These are phyloP conservation scores for Pouteria glomerata DNA, from an alignment of 148 eudicot species.

Conservation along the genomic window DNA sequence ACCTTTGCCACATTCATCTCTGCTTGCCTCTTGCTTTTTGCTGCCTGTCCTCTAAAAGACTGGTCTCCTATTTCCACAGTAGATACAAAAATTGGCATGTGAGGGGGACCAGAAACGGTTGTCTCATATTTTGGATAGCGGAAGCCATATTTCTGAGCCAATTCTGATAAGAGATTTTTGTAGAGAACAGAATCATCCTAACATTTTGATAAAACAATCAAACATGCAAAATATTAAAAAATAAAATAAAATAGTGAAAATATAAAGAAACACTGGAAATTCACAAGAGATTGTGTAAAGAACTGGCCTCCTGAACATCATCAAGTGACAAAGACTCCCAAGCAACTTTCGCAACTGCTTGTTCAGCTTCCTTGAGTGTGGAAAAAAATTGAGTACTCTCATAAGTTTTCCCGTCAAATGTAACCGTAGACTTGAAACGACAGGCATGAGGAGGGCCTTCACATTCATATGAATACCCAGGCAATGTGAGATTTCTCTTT, in stretches of 20 bases:
- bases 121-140: conserved; percentile 53
- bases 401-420: conserved; percentile 43
- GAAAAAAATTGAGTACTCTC: conserved; percentile 35
- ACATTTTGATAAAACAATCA: not conserved
- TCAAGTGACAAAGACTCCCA: conserved; percentile 34
- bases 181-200: conserved; percentile 54
- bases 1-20: conserved; percentile 73
- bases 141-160: conserved; percentile 42
- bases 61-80: conserved; percentile 40
- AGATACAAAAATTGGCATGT: conserved; percentile 47
- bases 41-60: conserved; percentile 53
- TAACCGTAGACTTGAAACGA: conserved; percentile 60
- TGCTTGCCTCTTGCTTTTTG: conserved; percentile 72
- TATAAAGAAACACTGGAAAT: not conserved
- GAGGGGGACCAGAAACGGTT: conserved; percentile 47
- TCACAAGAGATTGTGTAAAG: not conserved
- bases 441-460: conserved; percentile 73
- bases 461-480: conserved; percentile 50
- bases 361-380: conserved; percentile 77
- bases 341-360: conserved; percentile 77
- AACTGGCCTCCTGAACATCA: conserved; percentile 52
- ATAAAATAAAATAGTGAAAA: not conserved
- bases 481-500: conserved; percentile 49
- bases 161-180: conserved; percentile 66
- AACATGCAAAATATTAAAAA: not conserved